Evolutionary conservation across 1,284 basidiomycete species (phyloP), one percentile per base, ranked within the genome.

Genomic region (Rhodotorula mucilaginosa): DNA sequence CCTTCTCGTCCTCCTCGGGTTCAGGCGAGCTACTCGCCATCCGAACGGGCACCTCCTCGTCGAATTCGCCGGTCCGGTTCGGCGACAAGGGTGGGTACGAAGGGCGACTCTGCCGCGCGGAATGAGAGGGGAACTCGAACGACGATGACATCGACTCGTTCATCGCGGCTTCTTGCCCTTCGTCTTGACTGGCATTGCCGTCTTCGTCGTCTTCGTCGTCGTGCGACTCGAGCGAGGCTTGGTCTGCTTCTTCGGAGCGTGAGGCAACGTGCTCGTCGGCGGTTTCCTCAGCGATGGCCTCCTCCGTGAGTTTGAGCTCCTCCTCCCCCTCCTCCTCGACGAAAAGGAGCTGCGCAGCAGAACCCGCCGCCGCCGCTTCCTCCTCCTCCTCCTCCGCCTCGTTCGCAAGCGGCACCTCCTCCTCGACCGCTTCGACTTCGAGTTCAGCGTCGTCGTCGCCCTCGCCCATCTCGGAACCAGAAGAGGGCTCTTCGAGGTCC

Each of bases 41-140:
- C 12, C 26, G 46, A 2, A 65, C 57, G n/a, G 66, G 51, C 10
- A 68, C 61, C 10, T 47, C 26, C 6, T 26, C 12, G 61, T 72
- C 70, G 23, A 18, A 63, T 56, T 72, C 67, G n/a, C 70, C 70
- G 2, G 64, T 68, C 49, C 52, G 52, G 34, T 68, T 62, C 6
- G 70, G 63, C 29, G 67, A 66, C 5, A 72, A 52, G 2, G 70
- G 70, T 19, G 67, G 64, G 39, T 68, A 68, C 5, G 64, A 48
- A 3, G 64, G 39, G 2, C 67, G 62, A 3, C 52, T 56, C 26
- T 21, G 44, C 16, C 61, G 15, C 58, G 58, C 23, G 10, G 52
- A 44, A 19, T 2, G 58, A 23, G 34, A 12, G 1, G 2, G 57
- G 48, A 52, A 56, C 60, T 62, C 18, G n/a, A 26, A 61, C 44